Percentiles rank a stretch among this genome's conserved stretches.
These are phyloP conservation scores for Lumnitzera littorea DNA, from an alignment of 345 rosid genomes.

Conservation along the genomic window DNA sequence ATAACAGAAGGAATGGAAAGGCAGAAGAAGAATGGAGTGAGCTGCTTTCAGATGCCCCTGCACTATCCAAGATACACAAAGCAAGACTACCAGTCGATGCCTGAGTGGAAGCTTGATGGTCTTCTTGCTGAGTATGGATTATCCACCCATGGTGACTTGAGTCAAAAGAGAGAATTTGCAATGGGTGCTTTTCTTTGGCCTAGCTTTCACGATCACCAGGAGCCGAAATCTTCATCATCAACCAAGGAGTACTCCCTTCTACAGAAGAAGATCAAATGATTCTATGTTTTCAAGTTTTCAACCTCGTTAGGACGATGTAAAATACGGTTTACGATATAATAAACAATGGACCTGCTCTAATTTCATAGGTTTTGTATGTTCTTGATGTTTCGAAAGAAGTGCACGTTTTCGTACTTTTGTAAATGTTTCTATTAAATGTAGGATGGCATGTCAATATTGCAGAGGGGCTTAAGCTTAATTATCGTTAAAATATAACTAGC, in stretches of 20 bases:
- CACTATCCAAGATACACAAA: constrained; percentile 50
- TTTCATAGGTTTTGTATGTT: too few relatives aligned
- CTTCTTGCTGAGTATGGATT: constrained; percentile 50
- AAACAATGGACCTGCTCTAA: too few relatives aligned
- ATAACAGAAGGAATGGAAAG: constrained; percentile 3
- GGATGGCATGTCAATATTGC: too few relatives aligned
- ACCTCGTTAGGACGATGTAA: too few relatives aligned
- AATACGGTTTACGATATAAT: too few relatives aligned
- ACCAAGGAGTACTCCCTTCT: background rate
- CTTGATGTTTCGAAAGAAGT: too few relatives aligned
- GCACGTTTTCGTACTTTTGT: too few relatives aligned
- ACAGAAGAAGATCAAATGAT: constrained; percentile 5
- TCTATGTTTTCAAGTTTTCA: background rate
- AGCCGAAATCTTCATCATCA: background rate
- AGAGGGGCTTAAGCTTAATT: too few relatives aligned
- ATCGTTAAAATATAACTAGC: too few relatives aligned
- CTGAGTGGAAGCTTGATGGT: constrained; percentile 49
- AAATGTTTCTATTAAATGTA: too few relatives aligned
- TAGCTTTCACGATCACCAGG: background rate
- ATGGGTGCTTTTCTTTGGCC: constrained; percentile 61
- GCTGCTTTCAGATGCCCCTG: constrained; percentile 51
- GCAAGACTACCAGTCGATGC: constrained; percentile 47
- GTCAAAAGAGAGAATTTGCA: constrained; percentile 38
- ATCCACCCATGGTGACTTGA: constrained; percentile 25
- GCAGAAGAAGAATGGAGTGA: constrained; percentile 7